Evolutionary conservation across 2,329 filamentous ascomycete genomes (phyloP).

Genomic region (Phialemoniopsis sp.): DNA sequence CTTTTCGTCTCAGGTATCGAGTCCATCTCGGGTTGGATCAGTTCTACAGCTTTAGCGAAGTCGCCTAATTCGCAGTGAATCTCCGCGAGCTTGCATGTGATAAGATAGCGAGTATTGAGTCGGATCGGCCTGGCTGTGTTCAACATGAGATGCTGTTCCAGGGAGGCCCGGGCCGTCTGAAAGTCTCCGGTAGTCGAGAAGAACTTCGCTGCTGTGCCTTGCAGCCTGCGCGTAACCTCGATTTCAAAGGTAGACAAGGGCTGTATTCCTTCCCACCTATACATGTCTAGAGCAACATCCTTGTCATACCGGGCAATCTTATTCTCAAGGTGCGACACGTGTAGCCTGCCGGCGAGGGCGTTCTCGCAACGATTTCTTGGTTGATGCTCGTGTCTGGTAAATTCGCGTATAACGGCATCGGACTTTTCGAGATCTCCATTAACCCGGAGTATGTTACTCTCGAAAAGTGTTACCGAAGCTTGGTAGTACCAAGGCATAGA

Average conservation of each 20-base stretch:
- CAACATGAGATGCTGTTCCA: conserved; percentile 22
- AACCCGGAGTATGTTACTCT: conserved; percentile 22
- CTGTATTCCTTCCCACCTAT: conserved; percentile 20
- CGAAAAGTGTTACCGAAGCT: conserved; percentile 21
- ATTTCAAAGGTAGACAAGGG: conserved; percentile 24
- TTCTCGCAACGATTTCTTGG: conserved; percentile 18
- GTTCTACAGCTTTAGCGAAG: conserved; percentile 11
- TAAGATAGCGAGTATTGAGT: conserved; percentile 15
- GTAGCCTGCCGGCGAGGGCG: conserved; percentile 21
- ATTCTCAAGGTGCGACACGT: conserved; percentile 27
- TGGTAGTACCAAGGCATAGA: conserved; percentile 25
- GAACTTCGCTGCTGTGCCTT: conserved; percentile 22
- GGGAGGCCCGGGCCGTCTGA: conserved; percentile 16
- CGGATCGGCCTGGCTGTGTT: conserved; percentile 17
- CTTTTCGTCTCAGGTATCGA: conserved; percentile 4
- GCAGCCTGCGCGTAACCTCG: conserved; percentile 25
- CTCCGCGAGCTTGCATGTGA: conserved; percentile 20
- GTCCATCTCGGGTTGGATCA: conserved; percentile 16
- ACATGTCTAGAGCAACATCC: conserved; percentile 21
- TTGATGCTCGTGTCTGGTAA: conserved; percentile 8
- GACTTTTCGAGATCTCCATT: conserved; percentile 19
- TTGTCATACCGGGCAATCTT: conserved; percentile 25
- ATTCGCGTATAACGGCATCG: conserved; percentile 16
- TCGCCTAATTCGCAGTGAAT: conserved; percentile 22
- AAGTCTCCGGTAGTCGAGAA: conserved; percentile 28